Evolutionary conservation across 441 rosid genomes (phyloP), one percentile per base, ranked within the genome.

Genomic region (Syzygium malaccense): DNA sequence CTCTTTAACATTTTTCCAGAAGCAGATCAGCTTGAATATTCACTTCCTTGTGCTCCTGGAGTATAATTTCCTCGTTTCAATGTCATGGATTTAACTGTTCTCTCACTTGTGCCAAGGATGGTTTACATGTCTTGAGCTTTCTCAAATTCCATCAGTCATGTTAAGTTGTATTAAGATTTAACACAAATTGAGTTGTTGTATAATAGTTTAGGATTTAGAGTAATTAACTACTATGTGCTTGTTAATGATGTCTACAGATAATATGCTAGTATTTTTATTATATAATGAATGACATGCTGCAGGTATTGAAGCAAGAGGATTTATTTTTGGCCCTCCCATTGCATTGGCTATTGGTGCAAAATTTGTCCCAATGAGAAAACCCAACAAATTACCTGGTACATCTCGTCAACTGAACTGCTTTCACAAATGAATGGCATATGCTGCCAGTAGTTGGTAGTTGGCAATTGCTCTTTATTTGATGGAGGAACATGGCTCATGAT

Each of bases 241-340:
- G 18, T 37, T 55, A 48, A 85, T 85, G 8, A 86, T 87, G 55
- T 86, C 19, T 87, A 53, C 51, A 37, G 49, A 32, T 78, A 68
- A 88, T 48, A 7, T 87, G 53, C 30, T 57, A 30, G 4, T 62
- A 18, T 33, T 78, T 89, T 83, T 64, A 75, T 66, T 88, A 18
- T 68, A 23, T 48, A 33, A 85, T 79, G 54, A 20, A 78, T 88
- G 85, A 64, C 54, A 41, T 87, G 79, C 85, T 90, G 93, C 90
- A 97, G 99, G 99, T 91, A 89, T 97, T 91, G 99, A 97, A 93
- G 99, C 99, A 54, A 95, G 99, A 91, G 99, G 99, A 58, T 97
- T 97, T 91, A 97, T 97, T 85, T 97, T 97, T 93, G 99, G 99
- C 55, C 99, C 99, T 89, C 99, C 99, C 57, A 96, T 97, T 91